Conservation (phyloP, 73 alveolate genomes). For the Urostyla sp. region DNA sequence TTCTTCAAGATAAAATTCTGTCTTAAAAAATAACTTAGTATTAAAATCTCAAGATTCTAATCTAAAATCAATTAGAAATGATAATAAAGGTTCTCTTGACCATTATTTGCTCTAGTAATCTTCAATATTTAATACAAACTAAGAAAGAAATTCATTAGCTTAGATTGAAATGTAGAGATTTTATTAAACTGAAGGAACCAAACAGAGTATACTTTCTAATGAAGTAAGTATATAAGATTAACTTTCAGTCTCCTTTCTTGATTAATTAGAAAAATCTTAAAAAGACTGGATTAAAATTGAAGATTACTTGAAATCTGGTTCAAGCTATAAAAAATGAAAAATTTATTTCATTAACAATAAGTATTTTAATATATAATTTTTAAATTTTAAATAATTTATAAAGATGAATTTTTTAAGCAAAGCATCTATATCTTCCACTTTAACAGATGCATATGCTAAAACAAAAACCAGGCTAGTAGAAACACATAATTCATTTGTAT, state of each 20-base stretch:
- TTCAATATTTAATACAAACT: no score
- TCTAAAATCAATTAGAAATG: no score
- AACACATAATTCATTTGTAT: neutral
- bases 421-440: conserved; percentile 19
- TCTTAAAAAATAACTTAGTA: no score
- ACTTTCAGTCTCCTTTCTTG: no score
- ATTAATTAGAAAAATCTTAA: neutral
- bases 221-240: no score
- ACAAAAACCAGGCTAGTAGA: conserved; percentile 17
- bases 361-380: neutral
- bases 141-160: no score
- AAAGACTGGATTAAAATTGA: conserved; percentile 5
- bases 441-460: conserved; percentile 29
- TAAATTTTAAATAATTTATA: neutral
- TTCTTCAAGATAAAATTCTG: neutral
- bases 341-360: neutral
- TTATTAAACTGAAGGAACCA: no score
- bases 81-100: no score
- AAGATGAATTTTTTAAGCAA: conserved; percentile 36
- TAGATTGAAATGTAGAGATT: no score
- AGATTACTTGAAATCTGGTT: neutral
- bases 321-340: neutral
- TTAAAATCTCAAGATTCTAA: neutral
- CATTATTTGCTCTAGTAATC: no score
- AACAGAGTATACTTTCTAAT: no score